Evolutionary conservation across 139 green algal genomes (phyloP), one percentile per base, ranked within the genome.

Genomic region (Chlamydomonas incerta): DNA sequence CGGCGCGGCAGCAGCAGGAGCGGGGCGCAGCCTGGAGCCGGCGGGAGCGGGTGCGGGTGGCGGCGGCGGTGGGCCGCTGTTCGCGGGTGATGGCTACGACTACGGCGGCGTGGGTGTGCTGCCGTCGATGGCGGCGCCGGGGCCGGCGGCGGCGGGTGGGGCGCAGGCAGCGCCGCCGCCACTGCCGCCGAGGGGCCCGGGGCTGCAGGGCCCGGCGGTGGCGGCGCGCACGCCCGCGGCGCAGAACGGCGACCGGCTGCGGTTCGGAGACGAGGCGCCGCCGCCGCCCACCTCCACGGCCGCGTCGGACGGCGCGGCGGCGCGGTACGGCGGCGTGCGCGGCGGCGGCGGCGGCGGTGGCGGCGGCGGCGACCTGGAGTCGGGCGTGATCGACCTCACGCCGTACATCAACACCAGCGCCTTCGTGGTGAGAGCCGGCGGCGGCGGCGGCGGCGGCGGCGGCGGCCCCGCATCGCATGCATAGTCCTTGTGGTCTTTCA

Each of bases 321-420:
- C 41, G 8, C 41, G 11, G 10, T 80, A 55, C 31, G 31, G 67
- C 37, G 41, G 72, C 33, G 72, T 21, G 14, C n/a, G 29, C 17
- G 46, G 46, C 4, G 28, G 18, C 1, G 41, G 41, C 41, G 41
- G 3, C 1, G 29, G 14, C 28, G 41, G 63, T 2, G 55, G 21
- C 55, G 55, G 41, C 41, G 41, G 41, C 41, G 41, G 41, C 41
- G 41, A 23, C 8, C 21, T 81, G 57, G 74, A 81, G 23, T 26
- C 9, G 28, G 62, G 62, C 60, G 17, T 88, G 10, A 79, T 98
- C n/a, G 95, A 98, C 88, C 88, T 97, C 35, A 88, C 84, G 23
- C 92, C 93, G 15, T 97, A 98, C 88, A 92, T 96, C 82, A 97
- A 98, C 92, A 95, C 90, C 6, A 94, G 89, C 62, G 87, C 92